Percentiles rank a stretch among this genome's conserved stretches.
Conservation (phyloP, 163 green algal genomes). For the Coccomyxa subellipsoidea region DNA sequence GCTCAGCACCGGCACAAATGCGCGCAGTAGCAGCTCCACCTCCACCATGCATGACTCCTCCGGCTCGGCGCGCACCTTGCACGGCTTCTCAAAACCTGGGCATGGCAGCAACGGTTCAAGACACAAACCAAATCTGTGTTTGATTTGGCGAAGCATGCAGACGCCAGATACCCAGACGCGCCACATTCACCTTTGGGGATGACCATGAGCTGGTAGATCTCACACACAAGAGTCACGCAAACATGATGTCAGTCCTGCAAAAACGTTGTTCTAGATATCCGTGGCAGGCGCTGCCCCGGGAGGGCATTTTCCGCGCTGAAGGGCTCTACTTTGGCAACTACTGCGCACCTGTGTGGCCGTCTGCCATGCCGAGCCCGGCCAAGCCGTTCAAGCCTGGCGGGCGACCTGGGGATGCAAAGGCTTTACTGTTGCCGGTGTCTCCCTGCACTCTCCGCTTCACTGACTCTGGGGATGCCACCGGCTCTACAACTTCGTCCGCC, state of each 20-base stretch:
- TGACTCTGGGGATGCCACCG: neutral
- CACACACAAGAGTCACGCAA: too few species aligned
- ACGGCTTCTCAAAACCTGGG: neutral
- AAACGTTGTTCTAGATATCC: too few species aligned
- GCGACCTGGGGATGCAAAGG: neutral
- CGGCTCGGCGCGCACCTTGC: neutral
- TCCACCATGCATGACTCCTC: constrained; percentile 25
- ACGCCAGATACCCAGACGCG: too few species aligned
- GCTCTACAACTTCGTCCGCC: neutral
- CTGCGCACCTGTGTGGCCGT: neutral
- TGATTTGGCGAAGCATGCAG: too few species aligned
- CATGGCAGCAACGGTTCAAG: neutral
- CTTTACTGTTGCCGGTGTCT: neutral
- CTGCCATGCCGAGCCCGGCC: neutral
- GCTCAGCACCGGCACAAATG: constrained; percentile 34
- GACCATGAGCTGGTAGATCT: too few species aligned
- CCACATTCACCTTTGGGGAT: too few species aligned
- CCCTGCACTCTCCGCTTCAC: constrained; percentile 2
- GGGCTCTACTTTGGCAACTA: too few species aligned
- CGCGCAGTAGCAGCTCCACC: constrained; percentile 38
- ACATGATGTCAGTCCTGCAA: too few species aligned
- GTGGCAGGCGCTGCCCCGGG: too few species aligned
- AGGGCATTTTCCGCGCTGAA: too few species aligned
- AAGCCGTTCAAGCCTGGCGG: neutral
- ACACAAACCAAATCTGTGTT: too few species aligned